Evolutionary conservation across 306 rosid genomes (phyloP).

Genomic region (Rosa lucieae): DNA sequence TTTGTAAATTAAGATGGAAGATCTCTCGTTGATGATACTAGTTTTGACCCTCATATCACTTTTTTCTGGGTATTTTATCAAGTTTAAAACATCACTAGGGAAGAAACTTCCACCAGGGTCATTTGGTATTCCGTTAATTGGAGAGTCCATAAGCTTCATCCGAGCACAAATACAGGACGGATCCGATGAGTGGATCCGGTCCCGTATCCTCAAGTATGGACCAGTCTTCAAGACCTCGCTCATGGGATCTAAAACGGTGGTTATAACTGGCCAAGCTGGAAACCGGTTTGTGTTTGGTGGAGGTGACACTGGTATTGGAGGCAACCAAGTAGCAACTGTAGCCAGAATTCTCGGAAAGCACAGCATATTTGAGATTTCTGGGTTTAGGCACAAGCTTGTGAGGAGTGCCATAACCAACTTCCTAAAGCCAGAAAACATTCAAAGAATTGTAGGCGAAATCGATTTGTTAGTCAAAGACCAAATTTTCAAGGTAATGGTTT

Average conservation of each 20-base stretch:
- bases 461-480: not conserved
- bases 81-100: not conserved
- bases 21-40: not conserved
- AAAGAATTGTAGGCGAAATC: conserved; percentile 11
- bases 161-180: conserved; percentile 10
- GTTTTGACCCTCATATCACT: not conserved
- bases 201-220: not conserved
- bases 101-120: conserved; percentile 29
- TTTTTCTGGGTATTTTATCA: not conserved
- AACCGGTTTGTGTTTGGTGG: conserved; percentile 19
- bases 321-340: conserved; percentile 14
- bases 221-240: conserved; percentile 18
- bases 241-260: conserved; percentile 9
- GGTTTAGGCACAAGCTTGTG: conserved; percentile 14
- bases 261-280: conserved; percentile 19
- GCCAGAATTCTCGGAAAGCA: conserved; percentile 14
- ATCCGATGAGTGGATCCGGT: conserved; percentile 18
- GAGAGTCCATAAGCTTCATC: conserved; percentile 23
- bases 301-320: conserved; percentile 15
- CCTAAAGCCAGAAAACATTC: conserved; percentile 15
- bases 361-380: conserved; percentile 16
- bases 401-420: conserved; percentile 10
- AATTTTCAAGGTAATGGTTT: conserved; percentile 15
- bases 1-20: not conserved
- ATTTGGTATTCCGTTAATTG: conserved; percentile 11